Conservation (phyloP, 163 green algal species). For the Scenedesmus sp. region DNA sequence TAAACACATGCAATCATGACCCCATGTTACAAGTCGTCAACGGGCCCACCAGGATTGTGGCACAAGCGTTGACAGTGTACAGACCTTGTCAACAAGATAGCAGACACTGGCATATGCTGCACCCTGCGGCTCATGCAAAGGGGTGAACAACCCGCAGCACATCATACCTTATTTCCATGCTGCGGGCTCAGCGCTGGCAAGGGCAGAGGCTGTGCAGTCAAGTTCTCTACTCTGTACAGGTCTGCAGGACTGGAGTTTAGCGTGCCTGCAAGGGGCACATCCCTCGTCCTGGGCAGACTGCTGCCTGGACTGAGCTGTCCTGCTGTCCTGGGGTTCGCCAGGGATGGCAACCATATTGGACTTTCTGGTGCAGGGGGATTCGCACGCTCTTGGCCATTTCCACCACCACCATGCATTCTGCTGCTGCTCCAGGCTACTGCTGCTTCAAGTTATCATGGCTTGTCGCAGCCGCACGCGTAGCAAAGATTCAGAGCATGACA, state of each 20-base stretch:
- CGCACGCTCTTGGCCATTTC: not conserved
- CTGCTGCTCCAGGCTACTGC: not conserved
- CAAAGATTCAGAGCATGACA: not conserved
- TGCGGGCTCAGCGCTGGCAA: not conserved
- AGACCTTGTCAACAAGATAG: not conserved
- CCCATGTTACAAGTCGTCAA: too few relatives aligned
- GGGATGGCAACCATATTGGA: constrained; percentile 44
- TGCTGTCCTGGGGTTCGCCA: constrained; percentile 8
- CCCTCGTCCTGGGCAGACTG: not conserved
- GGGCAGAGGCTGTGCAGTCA: constrained; percentile 12
- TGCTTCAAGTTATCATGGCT: not conserved
- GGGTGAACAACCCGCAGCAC: not conserved
- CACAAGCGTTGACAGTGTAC: too few relatives aligned
- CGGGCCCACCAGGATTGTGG: too few relatives aligned
- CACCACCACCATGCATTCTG: constrained; percentile 20
- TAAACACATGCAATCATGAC: too few relatives aligned
- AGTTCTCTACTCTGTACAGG: constrained; percentile 26
- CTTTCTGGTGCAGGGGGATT: constrained; percentile 43
- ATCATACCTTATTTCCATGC: not conserved
- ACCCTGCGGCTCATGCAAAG: not conserved
- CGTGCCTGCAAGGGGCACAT: constrained; percentile 13
- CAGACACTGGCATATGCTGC: not conserved
- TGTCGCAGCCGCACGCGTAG: not conserved
- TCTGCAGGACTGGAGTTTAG: constrained; percentile 8
- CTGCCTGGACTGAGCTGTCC: constrained; percentile 33